Evolutionary conservation across 164 flowering plant species (phyloP).

Genomic region (Umbellularia californica): DNA sequence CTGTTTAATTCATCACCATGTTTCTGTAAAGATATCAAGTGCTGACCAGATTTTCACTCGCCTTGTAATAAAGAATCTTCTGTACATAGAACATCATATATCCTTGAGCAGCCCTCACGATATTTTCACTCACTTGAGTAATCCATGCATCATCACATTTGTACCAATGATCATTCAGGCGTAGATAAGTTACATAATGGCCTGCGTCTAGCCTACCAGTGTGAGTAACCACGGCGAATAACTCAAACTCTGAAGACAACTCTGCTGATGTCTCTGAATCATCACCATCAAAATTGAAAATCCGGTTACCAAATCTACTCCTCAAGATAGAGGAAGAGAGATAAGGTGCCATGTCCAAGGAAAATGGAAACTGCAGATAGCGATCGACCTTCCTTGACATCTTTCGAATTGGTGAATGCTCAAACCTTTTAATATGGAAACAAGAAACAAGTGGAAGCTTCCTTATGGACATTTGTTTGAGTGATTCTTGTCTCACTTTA

Average conservation of each 20-base stretch:
- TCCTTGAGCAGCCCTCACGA: constrained; percentile 78
- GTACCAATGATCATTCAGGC: constrained; percentile 75
- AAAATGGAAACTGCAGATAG: constrained; percentile 81
- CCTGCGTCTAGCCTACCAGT: constrained; percentile 81
- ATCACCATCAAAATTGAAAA: constrained; percentile 59
- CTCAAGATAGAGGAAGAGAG: constrained; percentile 85
- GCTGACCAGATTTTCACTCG: constrained; percentile 44
- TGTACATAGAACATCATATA: constrained; percentile 90
- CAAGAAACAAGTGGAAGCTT: constrained; percentile 86
- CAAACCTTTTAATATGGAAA: constrained; percentile 91
- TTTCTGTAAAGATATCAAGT: constrained; percentile 14
- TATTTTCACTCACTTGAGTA: constrained; percentile 58
- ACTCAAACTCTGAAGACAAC: constrained; percentile 69
- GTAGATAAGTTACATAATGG: constrained; percentile 76
- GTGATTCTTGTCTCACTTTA: constrained; percentile 79
- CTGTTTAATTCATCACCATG: constrained; percentile 4
- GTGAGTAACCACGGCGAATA: constrained; percentile 90
- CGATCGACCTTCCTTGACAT: constrained; percentile 84
- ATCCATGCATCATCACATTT: constrained; percentile 96
- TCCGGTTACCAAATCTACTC: constrained; percentile 69
- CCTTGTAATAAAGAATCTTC: constrained; percentile 57
- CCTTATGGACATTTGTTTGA: constrained; percentile 87
- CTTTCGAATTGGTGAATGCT: constrained; percentile 68
- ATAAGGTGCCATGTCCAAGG: constrained; percentile 82
- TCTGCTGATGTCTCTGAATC: constrained; percentile 49